phyloP scores from a whole-genome alignment of 1,284 basidiomycete species.

The Ustilago sp. region DNA sequence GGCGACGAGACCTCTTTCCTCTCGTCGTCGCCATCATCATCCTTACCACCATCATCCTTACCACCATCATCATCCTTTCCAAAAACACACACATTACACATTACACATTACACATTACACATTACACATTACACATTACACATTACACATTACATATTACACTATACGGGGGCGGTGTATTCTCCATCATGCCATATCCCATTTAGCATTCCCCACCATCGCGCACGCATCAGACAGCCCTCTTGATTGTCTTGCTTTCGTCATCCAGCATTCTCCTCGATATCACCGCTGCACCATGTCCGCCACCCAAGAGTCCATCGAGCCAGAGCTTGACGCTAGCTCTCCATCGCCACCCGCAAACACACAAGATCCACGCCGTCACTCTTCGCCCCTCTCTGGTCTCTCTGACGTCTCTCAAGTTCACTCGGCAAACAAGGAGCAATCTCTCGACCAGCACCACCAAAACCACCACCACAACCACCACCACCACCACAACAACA shows the following conservation, averaged over 20 bases:
- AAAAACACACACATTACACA: background rate
- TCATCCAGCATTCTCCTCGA: background rate
- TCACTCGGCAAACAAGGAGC: conserved; percentile 9
- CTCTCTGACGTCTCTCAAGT: conserved; percentile 36
- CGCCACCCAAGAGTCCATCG: conserved; percentile 24
- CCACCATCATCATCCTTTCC: conserved; percentile 15
- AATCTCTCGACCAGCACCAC: conserved; percentile 13
- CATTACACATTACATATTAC: background rate
- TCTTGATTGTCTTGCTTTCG: background rate
- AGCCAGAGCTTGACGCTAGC: conserved; percentile 19
- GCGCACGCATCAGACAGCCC: background rate
- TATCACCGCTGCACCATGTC: background rate
- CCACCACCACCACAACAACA: conserved; percentile 9
- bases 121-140: background rate
- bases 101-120: background rate
- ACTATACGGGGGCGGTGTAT: too few species aligned
- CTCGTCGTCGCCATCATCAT: background rate
- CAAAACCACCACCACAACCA: background rate
- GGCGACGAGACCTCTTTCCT: too few species aligned
- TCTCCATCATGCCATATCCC: too few species aligned
- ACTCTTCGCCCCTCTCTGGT: conserved; percentile 47
- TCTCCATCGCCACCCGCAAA: conserved; percentile 14
- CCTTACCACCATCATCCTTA: conserved; percentile 3
- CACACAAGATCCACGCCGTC: conserved; percentile 26
- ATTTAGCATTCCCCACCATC: too few species aligned